Conservation (phyloP, 768 basidiomycete genomes). For the Boletus edulis region DNA sequence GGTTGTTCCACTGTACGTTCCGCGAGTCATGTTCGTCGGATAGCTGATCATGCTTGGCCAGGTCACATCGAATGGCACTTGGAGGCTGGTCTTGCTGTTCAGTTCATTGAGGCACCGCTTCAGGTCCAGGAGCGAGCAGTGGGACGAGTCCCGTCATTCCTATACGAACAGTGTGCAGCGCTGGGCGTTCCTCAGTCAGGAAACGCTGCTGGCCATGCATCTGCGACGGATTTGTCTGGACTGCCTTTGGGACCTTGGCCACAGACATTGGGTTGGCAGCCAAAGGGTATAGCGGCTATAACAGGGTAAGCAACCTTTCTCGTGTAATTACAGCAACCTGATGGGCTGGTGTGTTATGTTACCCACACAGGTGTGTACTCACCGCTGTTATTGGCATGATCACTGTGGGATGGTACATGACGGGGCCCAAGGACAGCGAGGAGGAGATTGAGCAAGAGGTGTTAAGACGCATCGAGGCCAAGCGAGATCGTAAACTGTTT, state of each 20-base stretch:
- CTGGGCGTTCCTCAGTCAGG: constrained; percentile 61
- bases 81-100: constrained; percentile 78
- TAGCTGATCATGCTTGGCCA: constrained; percentile 22
- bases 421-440: constrained; percentile 71
- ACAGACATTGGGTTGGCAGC: constrained; percentile 70
- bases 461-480: constrained; percentile 51
- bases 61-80: constrained; percentile 89
- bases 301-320: constrained; percentile 45
- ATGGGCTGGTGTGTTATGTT: neutral
- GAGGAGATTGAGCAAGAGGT: constrained; percentile 80
- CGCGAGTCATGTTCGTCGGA: neutral
- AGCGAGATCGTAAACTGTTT: constrained; percentile 38
- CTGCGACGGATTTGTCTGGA: constrained; percentile 66
- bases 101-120: constrained; percentile 81
- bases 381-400: constrained; percentile 82
- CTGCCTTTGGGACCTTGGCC: constrained; percentile 67
- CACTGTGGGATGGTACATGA: constrained; percentile 82
- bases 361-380: constrained; percentile 67
- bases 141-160: constrained; percentile 47
- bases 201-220: constrained; percentile 83
- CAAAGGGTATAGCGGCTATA: constrained; percentile 76
- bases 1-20: constrained; percentile 77
- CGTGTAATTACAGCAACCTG: neutral
- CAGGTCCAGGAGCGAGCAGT: constrained; percentile 55
- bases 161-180: constrained; percentile 73